Evolutionary conservation across 352 stramenopile genomes (phyloP).

Genomic region (Pythium aquatile): DNA sequence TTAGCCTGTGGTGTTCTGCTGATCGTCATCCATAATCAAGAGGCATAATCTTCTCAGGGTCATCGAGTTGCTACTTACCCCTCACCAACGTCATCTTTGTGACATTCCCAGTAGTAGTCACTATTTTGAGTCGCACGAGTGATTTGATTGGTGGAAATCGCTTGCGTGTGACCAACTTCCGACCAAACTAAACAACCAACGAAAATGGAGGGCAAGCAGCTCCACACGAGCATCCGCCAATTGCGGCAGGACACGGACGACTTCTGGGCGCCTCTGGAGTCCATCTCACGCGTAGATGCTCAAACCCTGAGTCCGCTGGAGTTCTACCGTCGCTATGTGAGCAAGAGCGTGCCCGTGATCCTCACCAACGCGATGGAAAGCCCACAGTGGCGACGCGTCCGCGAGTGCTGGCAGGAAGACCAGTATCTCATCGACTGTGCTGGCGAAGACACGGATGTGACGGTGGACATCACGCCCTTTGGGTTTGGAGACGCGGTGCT

Average conservation of each 20-base stretch:
- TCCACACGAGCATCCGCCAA: conserved; percentile 29
- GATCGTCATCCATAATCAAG: no score
- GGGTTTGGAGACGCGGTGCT: conserved; percentile 70
- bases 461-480: conserved; percentile 80
- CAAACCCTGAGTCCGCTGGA: conserved; percentile 39
- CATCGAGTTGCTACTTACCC: no score
- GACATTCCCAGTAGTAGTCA: not conserved
- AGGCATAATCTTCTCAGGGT: no score
- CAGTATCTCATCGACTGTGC: conserved; percentile 52
- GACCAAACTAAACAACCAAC: not conserved
- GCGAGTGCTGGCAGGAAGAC: conserved; percentile 49
- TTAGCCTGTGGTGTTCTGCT: no score
- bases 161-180: not conserved
- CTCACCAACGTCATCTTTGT: no score
- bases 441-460: conserved; percentile 41
- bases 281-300: conserved; percentile 50
- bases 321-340: conserved; percentile 78
- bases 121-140: not conserved
- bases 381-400: conserved; percentile 50
- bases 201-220: conserved; percentile 4
- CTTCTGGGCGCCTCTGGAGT: conserved; percentile 70
- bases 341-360: conserved; percentile 74
- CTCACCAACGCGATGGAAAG: conserved; percentile 63
- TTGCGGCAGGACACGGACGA: conserved; percentile 65
- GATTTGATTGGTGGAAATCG: not conserved